Percentiles rank a stretch among this genome's conserved stretches.
Conservation (phyloP, 352 stramenopile species). For the Phytophthora fragariae region DNA sequence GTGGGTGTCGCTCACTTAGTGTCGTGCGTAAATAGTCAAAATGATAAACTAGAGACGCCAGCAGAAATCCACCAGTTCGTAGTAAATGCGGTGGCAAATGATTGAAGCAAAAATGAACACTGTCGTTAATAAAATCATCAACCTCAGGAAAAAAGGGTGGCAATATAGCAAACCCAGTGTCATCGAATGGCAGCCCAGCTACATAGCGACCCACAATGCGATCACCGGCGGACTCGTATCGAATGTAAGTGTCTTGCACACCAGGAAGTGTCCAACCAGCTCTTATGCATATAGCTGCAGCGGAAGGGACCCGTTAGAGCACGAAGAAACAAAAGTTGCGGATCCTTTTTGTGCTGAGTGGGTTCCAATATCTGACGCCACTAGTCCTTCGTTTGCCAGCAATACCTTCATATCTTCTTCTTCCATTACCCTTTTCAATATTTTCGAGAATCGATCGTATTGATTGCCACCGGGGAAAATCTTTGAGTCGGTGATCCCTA, state of each 20-base stretch:
- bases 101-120: background rate
- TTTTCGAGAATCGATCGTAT: constrained; percentile 36
- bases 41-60: constrained; percentile 15
- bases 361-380: constrained; percentile 21
- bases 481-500: constrained; percentile 4
- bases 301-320: constrained; percentile 31
- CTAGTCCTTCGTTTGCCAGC: constrained; percentile 5
- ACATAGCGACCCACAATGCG: constrained; percentile 31
- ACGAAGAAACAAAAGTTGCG: constrained; percentile 25
- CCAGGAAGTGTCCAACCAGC: constrained; percentile 32
- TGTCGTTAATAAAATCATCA: background rate
- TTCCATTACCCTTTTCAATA: constrained; percentile 16
- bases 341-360: constrained; percentile 36
- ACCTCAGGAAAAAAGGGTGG: constrained; percentile 21
- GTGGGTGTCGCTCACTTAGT: background rate
- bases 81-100: background rate
- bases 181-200: constrained; percentile 24
- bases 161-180: constrained; percentile 23
- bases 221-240: constrained; percentile 36
- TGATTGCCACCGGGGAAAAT: constrained; percentile 31
- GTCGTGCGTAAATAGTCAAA: background rate
- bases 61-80: constrained; percentile 1
- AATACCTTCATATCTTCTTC: background rate
- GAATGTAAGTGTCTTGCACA: constrained; percentile 35
- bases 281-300: constrained; percentile 31